Conservation (phyloP, 2,329 filamentous ascomycete genomes). For the Colletotrichum eremochloae region DNA sequence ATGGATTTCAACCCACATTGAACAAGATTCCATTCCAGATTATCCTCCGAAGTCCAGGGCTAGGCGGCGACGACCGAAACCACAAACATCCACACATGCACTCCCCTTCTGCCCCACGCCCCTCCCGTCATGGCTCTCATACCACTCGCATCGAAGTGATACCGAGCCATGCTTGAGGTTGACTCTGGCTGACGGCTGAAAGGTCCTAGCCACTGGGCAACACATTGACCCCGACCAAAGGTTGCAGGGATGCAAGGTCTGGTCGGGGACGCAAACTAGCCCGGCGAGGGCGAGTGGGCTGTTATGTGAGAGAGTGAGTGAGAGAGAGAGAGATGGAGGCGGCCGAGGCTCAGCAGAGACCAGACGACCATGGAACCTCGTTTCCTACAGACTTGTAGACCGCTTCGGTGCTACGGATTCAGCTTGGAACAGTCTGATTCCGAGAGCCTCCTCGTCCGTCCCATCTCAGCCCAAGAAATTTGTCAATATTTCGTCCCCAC, state of each 20-base stretch:
- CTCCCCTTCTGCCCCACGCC: background rate
- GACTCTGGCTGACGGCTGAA: conserved; percentile 34
- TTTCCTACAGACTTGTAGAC: conserved; percentile 9
- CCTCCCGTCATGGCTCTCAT: conserved; percentile 16
- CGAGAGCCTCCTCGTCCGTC: conserved; percentile 35
- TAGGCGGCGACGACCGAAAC: background rate
- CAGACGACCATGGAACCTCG: conserved; percentile 35
- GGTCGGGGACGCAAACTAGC: conserved; percentile 29
- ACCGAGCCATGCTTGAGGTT: conserved; percentile 37
- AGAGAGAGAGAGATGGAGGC: conserved; percentile 3
- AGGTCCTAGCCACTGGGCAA: conserved; percentile 32
- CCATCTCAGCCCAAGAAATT: conserved; percentile 35
- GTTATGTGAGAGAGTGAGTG: background rate
- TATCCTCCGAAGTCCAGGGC: background rate
- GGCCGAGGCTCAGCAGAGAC: conserved; percentile 36
- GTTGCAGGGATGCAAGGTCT: conserved; percentile 31
- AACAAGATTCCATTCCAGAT: background rate
- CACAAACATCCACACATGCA: conserved; percentile 11
- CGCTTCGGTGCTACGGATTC: conserved; percentile 1
- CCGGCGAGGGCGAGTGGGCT: conserved; percentile 11
- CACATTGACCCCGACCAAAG: conserved; percentile 32
- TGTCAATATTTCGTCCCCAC: conserved; percentile 39
- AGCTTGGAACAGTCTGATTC: conserved; percentile 38
- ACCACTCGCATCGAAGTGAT: conserved; percentile 29
- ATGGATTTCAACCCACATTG: background rate